Conservation (phyloP, 208 protist genomes). For the Crithidia fasciculata region DNA sequence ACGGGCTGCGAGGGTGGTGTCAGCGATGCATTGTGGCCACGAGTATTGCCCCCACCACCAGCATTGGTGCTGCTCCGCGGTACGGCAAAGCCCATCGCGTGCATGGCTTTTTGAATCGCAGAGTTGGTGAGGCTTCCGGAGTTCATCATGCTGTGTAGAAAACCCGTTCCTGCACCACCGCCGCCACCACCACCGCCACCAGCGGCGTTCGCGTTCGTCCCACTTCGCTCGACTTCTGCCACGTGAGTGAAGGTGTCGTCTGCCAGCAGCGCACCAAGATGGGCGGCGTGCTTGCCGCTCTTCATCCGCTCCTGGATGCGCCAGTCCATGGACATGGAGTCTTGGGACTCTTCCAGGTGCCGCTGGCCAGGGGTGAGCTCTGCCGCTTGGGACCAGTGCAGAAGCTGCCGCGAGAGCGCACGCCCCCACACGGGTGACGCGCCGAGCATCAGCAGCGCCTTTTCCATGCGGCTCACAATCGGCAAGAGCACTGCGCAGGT, state of each 20-base stretch:
- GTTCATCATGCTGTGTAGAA: neutral
- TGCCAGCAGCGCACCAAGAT: constrained; percentile 23
- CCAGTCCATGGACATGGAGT: constrained; percentile 8
- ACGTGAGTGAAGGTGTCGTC: constrained; percentile 57
- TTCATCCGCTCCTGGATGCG: constrained; percentile 23
- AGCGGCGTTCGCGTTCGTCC: no score
- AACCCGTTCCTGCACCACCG: neutral
- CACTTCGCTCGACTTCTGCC: constrained; percentile 34
- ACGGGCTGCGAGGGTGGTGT: constrained; percentile 3
- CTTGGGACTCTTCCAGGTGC: constrained; percentile 12
- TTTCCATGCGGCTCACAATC: constrained; percentile 24
- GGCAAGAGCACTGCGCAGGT: constrained; percentile 30
- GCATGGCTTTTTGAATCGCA: constrained; percentile 3
- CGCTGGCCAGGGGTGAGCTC: constrained; percentile 12
- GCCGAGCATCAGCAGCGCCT: constrained; percentile 5
- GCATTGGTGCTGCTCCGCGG: neutral
- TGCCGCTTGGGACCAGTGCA: constrained; percentile 26
- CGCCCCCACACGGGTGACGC: constrained; percentile 17
- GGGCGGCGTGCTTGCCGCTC: neutral
- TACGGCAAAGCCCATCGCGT: constrained; percentile 10
- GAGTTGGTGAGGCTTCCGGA: neutral
- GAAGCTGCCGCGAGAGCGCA: constrained; percentile 6
- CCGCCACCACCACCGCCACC: neutral
- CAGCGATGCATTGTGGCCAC: neutral
- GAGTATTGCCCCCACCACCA: neutral